A percentile compares a stretch with the other conserved stretches of the same genome.
Conservation (phyloP, 163 green algal species). For the Scenedesmus sp. region DNA sequence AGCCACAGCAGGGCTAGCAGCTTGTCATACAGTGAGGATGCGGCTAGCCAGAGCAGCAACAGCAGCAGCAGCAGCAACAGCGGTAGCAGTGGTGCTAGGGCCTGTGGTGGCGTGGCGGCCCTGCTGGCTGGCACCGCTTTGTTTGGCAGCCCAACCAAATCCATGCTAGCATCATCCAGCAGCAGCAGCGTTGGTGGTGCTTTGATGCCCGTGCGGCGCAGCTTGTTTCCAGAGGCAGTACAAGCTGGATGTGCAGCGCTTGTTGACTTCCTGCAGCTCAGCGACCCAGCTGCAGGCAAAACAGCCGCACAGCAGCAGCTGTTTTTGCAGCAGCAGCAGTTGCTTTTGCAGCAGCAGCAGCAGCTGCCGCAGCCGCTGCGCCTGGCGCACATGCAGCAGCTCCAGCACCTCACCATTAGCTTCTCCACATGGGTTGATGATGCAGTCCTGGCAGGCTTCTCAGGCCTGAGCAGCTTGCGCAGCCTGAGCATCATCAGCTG, state of each 20-base stretch:
- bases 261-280: not conserved
- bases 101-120: not conserved
- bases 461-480: conserved; percentile 22
- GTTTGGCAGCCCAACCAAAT: not conserved
- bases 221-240: conserved; percentile 6
- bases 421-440: conserved; percentile 37
- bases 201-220: not conserved
- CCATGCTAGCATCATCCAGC: not conserved
- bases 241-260: not conserved
- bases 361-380: not conserved
- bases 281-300: not conserved
- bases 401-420: conserved; percentile 21
- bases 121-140: not conserved
- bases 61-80: not conserved
- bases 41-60: not conserved
- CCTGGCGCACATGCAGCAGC: not conserved
- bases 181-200: not conserved
- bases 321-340: not conserved
- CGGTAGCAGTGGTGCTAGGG: not conserved
- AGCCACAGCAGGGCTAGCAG: not conserved
- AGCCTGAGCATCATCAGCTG: conserved; percentile 29
- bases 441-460: not conserved
- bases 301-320: conserved; percentile 9
- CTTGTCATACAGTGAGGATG: not conserved
- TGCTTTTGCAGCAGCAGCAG: not conserved